These are phyloP conservation scores for Fusarium neocosmosporiellum DNA, from an alignment of 2,329 filamentous ascomycete genomes.

Conservation along the genomic window DNA sequence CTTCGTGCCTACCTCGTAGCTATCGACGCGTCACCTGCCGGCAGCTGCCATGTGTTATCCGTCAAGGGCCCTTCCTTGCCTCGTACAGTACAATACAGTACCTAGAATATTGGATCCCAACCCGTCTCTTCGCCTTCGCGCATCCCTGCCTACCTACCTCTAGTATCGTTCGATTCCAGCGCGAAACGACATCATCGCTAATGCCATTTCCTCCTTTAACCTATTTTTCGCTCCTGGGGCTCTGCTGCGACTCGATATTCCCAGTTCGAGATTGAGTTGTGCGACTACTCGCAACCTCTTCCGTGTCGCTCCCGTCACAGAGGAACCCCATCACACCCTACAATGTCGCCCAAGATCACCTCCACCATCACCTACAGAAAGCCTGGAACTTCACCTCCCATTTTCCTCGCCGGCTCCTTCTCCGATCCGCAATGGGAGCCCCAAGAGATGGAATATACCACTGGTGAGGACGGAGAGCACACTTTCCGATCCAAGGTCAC, in stretches of 20 bases:
- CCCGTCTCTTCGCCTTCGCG: background rate
- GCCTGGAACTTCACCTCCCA: conserved; percentile 70
- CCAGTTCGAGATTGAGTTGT: background rate
- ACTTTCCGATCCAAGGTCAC: conserved; percentile 68
- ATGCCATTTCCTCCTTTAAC: conserved; percentile 13
- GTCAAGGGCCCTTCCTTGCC: background rate
- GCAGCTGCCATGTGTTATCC: background rate
- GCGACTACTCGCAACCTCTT: background rate
- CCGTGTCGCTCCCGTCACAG: conserved; percentile 6
- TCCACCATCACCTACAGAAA: conserved; percentile 72
- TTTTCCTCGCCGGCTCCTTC: conserved; percentile 78
- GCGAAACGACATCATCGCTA: conserved; percentile 18
- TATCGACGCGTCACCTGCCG: background rate
- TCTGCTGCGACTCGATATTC: background rate
- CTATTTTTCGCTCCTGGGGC: background rate
- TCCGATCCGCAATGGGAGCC: conserved; percentile 74
- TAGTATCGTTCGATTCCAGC: conserved; percentile 37
- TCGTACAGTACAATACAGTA: background rate
- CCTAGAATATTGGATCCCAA: background rate
- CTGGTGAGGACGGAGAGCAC: conserved; percentile 63
- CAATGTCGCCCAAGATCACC: conserved; percentile 46
- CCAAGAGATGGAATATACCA: conserved; percentile 70
- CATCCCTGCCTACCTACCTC: conserved; percentile 10
- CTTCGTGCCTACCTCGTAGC: background rate
- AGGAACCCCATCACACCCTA: conserved; percentile 4